phyloP scores from a whole-genome alignment of 73 alveolate genomes.

The Durusdinium trenchii region DNA sequence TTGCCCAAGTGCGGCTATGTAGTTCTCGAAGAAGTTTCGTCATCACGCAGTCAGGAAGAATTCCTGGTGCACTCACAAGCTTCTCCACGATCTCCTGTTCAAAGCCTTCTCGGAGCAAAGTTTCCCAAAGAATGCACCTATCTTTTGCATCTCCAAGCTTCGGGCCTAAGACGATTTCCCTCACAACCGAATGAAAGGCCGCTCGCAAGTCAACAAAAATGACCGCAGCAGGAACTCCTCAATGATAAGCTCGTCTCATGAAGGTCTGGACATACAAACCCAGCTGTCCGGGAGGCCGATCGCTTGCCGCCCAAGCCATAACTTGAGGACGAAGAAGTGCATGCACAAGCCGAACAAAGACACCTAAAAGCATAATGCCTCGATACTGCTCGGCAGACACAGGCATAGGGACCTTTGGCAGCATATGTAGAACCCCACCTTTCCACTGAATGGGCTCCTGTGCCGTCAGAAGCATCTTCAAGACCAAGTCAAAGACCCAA shows the following conservation, averaged over 20 bases:
- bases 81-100: too few species aligned
- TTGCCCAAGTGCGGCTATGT: too few species aligned
- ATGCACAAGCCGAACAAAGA: background rate
- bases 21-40: too few species aligned
- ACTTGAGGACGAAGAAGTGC: background rate
- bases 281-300: background rate
- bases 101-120: too few species aligned
- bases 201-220: background rate
- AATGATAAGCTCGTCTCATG: background rate
- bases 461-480: background rate
- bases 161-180: too few species aligned
- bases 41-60: too few species aligned
- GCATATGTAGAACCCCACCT: background rate
- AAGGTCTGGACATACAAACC: background rate
- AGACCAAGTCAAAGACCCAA: background rate
- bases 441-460: background rate
- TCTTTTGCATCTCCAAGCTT: too few species aligned
- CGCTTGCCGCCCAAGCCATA: background rate
- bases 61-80: too few species aligned
- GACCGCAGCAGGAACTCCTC: background rate
- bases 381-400: background rate
- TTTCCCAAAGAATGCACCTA: too few species aligned
- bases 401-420: background rate
- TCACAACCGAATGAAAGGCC: too few species aligned
- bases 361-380: background rate